These are phyloP conservation scores for Aspergillus ibericus DNA, from an alignment of 2,329 filamentous ascomycete species.

Conservation along the genomic window DNA sequence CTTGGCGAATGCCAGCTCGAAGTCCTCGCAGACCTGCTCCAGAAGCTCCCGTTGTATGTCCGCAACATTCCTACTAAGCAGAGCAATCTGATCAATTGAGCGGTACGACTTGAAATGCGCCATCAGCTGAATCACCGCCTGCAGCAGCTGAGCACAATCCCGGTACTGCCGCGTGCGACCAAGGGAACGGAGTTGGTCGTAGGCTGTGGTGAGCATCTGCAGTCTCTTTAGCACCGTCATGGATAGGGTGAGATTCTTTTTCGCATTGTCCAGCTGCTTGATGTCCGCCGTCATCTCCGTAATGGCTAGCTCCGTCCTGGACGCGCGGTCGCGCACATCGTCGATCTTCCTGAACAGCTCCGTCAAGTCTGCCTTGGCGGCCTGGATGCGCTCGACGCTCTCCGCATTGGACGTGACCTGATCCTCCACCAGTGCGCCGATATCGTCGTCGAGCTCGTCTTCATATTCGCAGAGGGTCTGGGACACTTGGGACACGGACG, in stretches of 20 bases:
- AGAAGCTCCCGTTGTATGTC: conserved; percentile 89
- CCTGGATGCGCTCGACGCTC: conserved; percentile 86
- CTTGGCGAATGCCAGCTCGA: conserved; percentile 91
- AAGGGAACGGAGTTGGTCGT: conserved; percentile 85
- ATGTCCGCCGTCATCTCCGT: conserved; percentile 99
- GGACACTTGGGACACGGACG: conserved; percentile 73
- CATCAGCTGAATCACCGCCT: conserved; percentile 96
- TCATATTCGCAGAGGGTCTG: conserved; percentile 71
- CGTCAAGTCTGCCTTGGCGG: conserved; percentile 83
- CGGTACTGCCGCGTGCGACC: conserved; percentile 86
- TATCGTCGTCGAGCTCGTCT: conserved; percentile 77
- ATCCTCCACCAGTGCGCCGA: conserved; percentile 67
- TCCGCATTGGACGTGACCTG: conserved; percentile 85
- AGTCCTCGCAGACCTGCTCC: conserved; percentile 99
- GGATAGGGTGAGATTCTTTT: conserved; percentile 90
- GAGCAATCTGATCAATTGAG: conserved; percentile 96
- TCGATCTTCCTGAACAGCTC: conserved; percentile 94
- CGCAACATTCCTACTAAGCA: conserved; percentile 85
- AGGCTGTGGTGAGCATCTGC: conserved; percentile 99
- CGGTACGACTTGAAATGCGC: conserved; percentile 97
- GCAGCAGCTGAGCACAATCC: conserved; percentile 88
- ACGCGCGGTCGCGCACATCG: conserved; percentile 80
- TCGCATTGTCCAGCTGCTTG: conserved; percentile 93
- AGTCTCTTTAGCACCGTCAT: conserved; percentile 97
- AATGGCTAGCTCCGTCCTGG: conserved; percentile 92